Conservation (phyloP, 2,329 filamentous ascomycete genomes). For the Stemphylium beticola region DNA sequence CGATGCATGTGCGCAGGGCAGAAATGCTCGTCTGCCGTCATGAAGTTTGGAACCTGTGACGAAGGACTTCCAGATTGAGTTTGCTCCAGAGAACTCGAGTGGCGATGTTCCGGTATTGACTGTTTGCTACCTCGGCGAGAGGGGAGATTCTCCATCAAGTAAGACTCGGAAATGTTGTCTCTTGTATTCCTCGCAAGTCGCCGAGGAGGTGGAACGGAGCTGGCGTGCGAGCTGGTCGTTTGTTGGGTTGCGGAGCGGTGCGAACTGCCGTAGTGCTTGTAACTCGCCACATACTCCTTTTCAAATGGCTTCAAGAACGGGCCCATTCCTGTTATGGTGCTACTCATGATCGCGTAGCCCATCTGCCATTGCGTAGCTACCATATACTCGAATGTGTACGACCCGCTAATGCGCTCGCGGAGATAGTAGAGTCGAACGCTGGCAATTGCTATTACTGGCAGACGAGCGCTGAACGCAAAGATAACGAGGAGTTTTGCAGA, state of each 20-base stretch:
- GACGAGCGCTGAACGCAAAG: slow-evolving; percentile 38
- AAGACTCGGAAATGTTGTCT: slow-evolving; percentile 19
- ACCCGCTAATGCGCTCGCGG: slow-evolving; percentile 19
- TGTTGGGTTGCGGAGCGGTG: slow-evolving; percentile 1
- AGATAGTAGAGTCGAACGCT: slow-evolving; percentile 37
- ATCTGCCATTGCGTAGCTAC: slow-evolving; percentile 45
- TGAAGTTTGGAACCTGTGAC: slow-evolving; percentile 12
- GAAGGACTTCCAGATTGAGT: not conserved
- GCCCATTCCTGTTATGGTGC: slow-evolving; percentile 40
- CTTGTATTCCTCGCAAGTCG: not conserved
- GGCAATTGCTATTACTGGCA: slow-evolving; percentile 36
- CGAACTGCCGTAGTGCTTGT: slow-evolving; percentile 15
- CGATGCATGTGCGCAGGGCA: slow-evolving; percentile 28
- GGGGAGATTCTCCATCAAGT: slow-evolving; percentile 20
- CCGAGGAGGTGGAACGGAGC: not conserved
- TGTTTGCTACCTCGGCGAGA: slow-evolving; percentile 11
- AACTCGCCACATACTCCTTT: slow-evolving; percentile 29
- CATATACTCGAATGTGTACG: slow-evolving; percentile 33
- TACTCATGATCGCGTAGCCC: slow-evolving; percentile 44
- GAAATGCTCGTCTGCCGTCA: slow-evolving; percentile 29
- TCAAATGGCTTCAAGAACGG: slow-evolving; percentile 45
- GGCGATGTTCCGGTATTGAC: not conserved
- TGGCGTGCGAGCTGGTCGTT: not conserved
- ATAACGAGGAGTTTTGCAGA: slow-evolving; percentile 36
- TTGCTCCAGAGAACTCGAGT: not conserved